These are phyloP conservation scores for Leptoxyphium fumago DNA, from an alignment of 2,329 filamentous ascomycete species.

Conservation along the genomic window DNA sequence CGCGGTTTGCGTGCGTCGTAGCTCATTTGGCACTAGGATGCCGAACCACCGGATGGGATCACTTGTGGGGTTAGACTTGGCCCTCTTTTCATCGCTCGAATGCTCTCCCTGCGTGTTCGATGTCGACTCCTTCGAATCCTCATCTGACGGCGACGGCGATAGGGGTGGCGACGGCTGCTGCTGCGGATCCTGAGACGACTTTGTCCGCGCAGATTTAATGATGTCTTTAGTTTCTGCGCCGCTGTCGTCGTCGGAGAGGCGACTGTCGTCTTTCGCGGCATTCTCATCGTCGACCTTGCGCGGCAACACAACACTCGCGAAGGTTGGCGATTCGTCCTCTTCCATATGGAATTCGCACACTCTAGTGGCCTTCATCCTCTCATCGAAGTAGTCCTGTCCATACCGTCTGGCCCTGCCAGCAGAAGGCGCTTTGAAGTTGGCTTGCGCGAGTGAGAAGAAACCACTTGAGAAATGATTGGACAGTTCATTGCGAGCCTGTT, in stretches of 20 bases:
- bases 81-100: slow-evolving; percentile 1
- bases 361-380: slow-evolving; percentile 51
- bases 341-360: slow-evolving; percentile 25
- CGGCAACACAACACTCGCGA: not conserved
- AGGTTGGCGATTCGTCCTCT: not conserved
- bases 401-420: slow-evolving; percentile 39
- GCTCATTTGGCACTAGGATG: slow-evolving; percentile 34
- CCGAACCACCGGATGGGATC: slow-evolving; percentile 47
- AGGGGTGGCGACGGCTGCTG: slow-evolving; percentile 13
- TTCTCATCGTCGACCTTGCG: not conserved
- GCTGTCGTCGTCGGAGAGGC: not conserved
- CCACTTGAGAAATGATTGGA: slow-evolving; percentile 37
- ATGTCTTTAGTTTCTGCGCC: not conserved
- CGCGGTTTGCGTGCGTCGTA: slow-evolving; percentile 43
- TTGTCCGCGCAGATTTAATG: not conserved
- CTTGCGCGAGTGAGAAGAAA: slow-evolving; percentile 47
- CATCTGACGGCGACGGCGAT: slow-evolving; percentile 33
- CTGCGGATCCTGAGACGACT: not conserved
- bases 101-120: not conserved
- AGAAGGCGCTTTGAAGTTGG: slow-evolving; percentile 53
- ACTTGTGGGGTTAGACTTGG: slow-evolving; percentile 4
- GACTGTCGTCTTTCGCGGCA: not conserved
- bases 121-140: not conserved
- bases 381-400: slow-evolving; percentile 57
- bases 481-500: slow-evolving; percentile 41